Base-by-base conservation (phyloP, 495 filamentous ascomycete species). In the Aspergillus kassunensis region DNA sequence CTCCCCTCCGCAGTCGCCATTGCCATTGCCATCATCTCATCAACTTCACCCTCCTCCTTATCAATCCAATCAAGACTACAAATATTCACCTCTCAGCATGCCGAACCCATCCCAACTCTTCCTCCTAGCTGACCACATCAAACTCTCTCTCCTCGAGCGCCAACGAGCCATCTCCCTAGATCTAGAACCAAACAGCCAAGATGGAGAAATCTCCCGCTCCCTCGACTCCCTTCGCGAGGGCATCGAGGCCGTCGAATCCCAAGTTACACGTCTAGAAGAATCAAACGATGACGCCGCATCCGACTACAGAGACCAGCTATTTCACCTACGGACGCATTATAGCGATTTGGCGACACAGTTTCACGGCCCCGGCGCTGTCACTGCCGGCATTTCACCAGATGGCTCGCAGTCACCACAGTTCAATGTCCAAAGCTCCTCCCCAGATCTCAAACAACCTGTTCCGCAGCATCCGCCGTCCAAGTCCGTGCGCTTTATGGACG, bases 131-230 rank as follows among this genome's bases (percentile, higher is more conserved):
- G 76, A 81, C 58, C 73, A 78, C 53, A 77, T 80, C 59, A 80
- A 80, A 53, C 68, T 80, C 41, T 79, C 78, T 5, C 66, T 79
- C 6, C 66, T 97, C 21, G 93, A 97, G 66, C 84, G 92, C 42
- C 87, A 96, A 72, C 86, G 92, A 36, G 90, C 91, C n/a, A 83
- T 88, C 50, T 86, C 85, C 1, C 78, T 96, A n/a, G 84, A 89
- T 50, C 83, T 96, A 25, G 84, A 90, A 61, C 82, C 86, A 7
- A 89, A 89, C 63, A 80, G 86, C 6, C 89, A 95, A 69, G 90
- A 95, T 75, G 86, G 86, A 25, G 87, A 95, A 57, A 93, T 97
- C 55, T 91, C 90, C 6, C 78, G 89, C 36, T 96, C 91, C 9
- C 79, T 98, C 34, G 88, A 95, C 25, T 88, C 87, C 31, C 80